Evolutionary conservation across 805 yeast genomes (phyloP).

Genomic region (Nakazawaea ishiwadae): DNA sequence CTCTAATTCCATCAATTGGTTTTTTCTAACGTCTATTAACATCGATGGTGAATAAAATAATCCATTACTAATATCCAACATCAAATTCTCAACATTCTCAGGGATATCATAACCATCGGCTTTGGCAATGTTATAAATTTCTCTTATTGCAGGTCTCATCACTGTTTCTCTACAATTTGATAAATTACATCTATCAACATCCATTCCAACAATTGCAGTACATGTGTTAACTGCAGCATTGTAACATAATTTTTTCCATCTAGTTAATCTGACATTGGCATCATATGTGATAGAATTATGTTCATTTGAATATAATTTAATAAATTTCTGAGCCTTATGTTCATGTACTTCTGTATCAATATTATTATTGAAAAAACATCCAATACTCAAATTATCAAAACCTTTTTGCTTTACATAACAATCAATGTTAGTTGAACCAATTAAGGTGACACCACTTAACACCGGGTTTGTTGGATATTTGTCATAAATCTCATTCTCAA

Average conservation of each 20-base stretch:
- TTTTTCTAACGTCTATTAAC: slow-evolving; percentile 36
- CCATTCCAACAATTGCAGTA: slow-evolving; percentile 31
- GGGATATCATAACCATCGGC: slow-evolving; percentile 39
- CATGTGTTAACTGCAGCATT: slow-evolving; percentile 40
- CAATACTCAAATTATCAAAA: slow-evolving; percentile 27
- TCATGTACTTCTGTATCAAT: slow-evolving; percentile 18
- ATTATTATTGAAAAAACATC: slow-evolving; percentile 25
- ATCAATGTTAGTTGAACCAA: slow-evolving; percentile 24
- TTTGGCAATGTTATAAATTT: slow-evolving; percentile 38
- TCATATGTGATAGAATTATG: slow-evolving; percentile 23
- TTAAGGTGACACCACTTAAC: slow-evolving; percentile 33
- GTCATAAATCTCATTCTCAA: slow-evolving; percentile 29
- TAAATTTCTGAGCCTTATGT: slow-evolving; percentile 21
- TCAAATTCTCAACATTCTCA: slow-evolving; percentile 26
- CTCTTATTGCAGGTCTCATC: slow-evolving; percentile 36
- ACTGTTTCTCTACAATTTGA: slow-evolving; percentile 20
- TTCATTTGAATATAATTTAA: slow-evolving; percentile 23
- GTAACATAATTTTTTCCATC: slow-evolving; percentile 41
- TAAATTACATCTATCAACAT: slow-evolving; percentile 27
- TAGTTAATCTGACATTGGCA: slow-evolving; percentile 26
- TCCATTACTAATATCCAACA: slow-evolving; percentile 31
- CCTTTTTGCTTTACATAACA: slow-evolving; percentile 25
- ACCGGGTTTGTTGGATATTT: slow-evolving; percentile 28
- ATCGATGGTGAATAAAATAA: slow-evolving; percentile 38
- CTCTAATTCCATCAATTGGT: slow-evolving; percentile 35